A percentile compares a stretch with the other conserved stretches of the same genome.
Evolutionary conservation across 305 asterid species (phyloP).

Genomic region (Solanum hybrid): DNA sequence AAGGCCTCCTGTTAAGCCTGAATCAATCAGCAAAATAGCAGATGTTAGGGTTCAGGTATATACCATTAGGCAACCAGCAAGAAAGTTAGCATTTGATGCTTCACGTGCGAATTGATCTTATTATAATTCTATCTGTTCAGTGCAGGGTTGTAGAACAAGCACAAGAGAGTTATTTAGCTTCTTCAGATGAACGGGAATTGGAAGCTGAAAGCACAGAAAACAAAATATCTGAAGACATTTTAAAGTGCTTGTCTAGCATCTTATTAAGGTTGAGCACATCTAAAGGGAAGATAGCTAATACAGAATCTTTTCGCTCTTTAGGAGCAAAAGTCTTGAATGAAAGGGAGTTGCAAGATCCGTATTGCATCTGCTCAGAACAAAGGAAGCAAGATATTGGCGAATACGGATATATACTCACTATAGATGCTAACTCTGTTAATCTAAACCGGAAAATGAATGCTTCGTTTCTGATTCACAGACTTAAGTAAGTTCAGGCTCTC

Average conservation of each 20-base stretch:
- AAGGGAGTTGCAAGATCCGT: slow-evolving; percentile 47
- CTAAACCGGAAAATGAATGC: slow-evolving; percentile 49
- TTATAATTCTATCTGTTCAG: slow-evolving; percentile 26
- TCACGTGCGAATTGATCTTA: background rate
- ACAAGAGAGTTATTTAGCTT: slow-evolving; percentile 45
- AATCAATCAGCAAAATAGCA: slow-evolving; percentile 19
- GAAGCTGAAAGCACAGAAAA: slow-evolving; percentile 45
- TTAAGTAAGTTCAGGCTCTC: slow-evolving; percentile 32
- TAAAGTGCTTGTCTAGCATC: slow-evolving; percentile 59
- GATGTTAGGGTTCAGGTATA: slow-evolving; percentile 46
- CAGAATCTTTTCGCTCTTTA: slow-evolving; percentile 33
- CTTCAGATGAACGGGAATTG: slow-evolving; percentile 35
- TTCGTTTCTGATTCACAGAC: slow-evolving; percentile 51
- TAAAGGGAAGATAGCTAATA: slow-evolving; percentile 49
- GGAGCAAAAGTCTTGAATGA: slow-evolving; percentile 16
- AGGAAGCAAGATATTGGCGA: slow-evolving; percentile 46
- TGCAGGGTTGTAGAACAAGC: slow-evolving; percentile 50
- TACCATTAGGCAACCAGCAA: background rate
- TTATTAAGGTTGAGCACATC: slow-evolving; percentile 52
- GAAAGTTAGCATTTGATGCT: background rate
- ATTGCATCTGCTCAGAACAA: slow-evolving; percentile 23
- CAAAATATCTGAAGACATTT: slow-evolving; percentile 49
- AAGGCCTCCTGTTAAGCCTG: slow-evolving; percentile 25
- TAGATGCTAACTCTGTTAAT: slow-evolving; percentile 57
- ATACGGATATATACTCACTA: slow-evolving; percentile 32